A percentile compares a stretch with the other conserved stretches of the same genome.
phyloP scores from a whole-genome alignment of 176 grass and related monocot genomes.

The Triticum dicoccoides region DNA sequence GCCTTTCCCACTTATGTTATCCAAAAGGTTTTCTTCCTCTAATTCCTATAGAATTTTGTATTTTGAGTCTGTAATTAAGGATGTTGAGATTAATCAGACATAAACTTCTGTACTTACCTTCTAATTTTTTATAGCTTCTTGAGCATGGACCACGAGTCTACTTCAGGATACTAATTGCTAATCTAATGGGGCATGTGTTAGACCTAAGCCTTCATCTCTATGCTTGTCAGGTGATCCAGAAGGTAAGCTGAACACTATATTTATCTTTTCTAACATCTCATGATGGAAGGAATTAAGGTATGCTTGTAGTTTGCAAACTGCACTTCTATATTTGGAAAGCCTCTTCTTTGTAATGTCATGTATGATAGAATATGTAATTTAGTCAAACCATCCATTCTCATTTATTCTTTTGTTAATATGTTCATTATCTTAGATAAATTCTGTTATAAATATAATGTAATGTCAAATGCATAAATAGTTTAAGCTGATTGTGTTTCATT shows the following conservation, averaged over 20 bases:
- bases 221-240: slow-evolving; percentile 51
- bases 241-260: slow-evolving; percentile 20
- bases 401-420: neutral
- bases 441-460: neutral
- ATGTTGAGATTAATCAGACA: neutral
- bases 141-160: slow-evolving; percentile 35
- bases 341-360: neutral
- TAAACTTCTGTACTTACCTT: neutral
- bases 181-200: slow-evolving; percentile 38
- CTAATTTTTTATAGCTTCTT: slow-evolving; percentile 39
- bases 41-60: neutral
- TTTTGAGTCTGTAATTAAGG: neutral
- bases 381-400: neutral
- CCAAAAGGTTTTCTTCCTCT: slow-evolving; percentile 50
- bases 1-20: slow-evolving; percentile 47
- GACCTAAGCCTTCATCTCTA: slow-evolving; percentile 32
- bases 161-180: slow-evolving; percentile 30
- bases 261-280: too few species aligned
- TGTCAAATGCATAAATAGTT: neutral
- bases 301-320: neutral
- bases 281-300: neutral
- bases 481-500: neutral
- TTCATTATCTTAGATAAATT: neutral
- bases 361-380: neutral
- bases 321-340: neutral